Base-by-base conservation (phyloP, 2,329 filamentous ascomycete genomes). In the Venturiaceae sp. region DNA sequence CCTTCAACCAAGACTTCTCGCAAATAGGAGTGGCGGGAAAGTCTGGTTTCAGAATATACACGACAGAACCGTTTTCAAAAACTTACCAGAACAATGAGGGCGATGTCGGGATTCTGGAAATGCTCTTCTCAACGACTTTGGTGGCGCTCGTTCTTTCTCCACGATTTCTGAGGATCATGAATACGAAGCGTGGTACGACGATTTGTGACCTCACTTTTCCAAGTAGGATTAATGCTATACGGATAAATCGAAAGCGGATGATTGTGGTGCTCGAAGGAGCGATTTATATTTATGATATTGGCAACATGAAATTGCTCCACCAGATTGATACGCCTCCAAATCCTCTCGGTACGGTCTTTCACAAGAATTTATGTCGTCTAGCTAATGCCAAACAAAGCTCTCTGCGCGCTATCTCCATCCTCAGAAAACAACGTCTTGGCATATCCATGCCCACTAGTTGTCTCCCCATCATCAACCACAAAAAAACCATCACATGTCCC, bases 121-220 rank as follows among this genome's bases (percentile, higher is more conserved):
- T 97, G 92, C 84, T 99, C 63, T 99, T 99, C 74, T 96, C 92
- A 33, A 97, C 94, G 33, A 97, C 94, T 2, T 83, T 99, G 36
- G 92, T 99, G 59, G 94, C 94, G 57, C 81, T 97, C 58, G 92
- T 96, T 62, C 80, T 96, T 44, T 96, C 94, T 21, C 94, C 94
- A 5, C 83, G 94, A 58, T 88, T 95, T 60, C 79, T 99, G 58
- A 90, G 95, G 64, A 97, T 99, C 68, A 92, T 95, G 68, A 99
- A 99, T 72, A 99, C 94, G 36, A 97, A 96, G 83, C 90, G 91
- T 75, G 61, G 77, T 72, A 85, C 92, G 44, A 89, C 95, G 60
- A 97, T 99, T 71, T 99, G 94, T 82, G 94, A 99, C 73, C 88
- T 99, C 69, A 97, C 92, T 3, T 99, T 99, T 66, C 92, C 92